These are phyloP conservation scores for Paracoccidioides lutzii DNA, from an alignment of 2,329 filamentous ascomycete species.

Conservation along the genomic window DNA sequence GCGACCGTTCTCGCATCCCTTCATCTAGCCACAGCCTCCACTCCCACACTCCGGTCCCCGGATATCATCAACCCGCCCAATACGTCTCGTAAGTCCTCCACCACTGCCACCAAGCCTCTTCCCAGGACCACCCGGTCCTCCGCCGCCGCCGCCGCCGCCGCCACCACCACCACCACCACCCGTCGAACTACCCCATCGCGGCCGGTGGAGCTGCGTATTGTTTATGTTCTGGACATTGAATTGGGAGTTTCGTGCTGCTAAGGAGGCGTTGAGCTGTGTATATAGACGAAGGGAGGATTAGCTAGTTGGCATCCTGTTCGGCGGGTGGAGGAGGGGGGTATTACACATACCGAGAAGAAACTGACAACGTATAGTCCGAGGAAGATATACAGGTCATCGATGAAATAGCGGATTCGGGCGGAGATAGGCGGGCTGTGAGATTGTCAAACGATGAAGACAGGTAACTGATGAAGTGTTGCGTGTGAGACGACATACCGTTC, in stretches of 20 bases:
- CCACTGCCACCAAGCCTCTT: slow-evolving; percentile 13
- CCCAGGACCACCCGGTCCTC: slow-evolving; percentile 10
- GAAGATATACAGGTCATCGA: slow-evolving; percentile 34
- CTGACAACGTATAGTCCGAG: slow-evolving; percentile 38
- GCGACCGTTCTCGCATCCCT: no score
- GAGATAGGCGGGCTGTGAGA: slow-evolving; percentile 31
- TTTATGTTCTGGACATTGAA: slow-evolving; percentile 31
- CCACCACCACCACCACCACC: slow-evolving; percentile 10
- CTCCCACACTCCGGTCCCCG: slow-evolving; percentile 36
- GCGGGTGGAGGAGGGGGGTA: neutral
- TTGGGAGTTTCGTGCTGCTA: slow-evolving; percentile 32
- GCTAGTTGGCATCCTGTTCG: neutral
- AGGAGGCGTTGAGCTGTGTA: slow-evolving; percentile 33
- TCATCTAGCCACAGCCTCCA: slow-evolving; percentile 26
- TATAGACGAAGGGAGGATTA: neutral
- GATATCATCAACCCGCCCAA: slow-evolving; percentile 37
- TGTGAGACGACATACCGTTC: neutral
- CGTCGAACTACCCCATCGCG: slow-evolving; percentile 6
- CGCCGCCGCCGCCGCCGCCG: slow-evolving; percentile 9
- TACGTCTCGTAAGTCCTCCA: slow-evolving; percentile 22
- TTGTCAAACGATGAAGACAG: neutral
- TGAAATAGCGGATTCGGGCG: slow-evolving; percentile 29
- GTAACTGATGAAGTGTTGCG: neutral
- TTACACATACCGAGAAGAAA: slow-evolving; percentile 33
- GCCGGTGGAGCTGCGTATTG: slow-evolving; percentile 14